Evolutionary conservation across 352 stramenopile species (phyloP), one percentile per base, ranked within the genome.

Genomic region (Phytophthora parvispora): DNA sequence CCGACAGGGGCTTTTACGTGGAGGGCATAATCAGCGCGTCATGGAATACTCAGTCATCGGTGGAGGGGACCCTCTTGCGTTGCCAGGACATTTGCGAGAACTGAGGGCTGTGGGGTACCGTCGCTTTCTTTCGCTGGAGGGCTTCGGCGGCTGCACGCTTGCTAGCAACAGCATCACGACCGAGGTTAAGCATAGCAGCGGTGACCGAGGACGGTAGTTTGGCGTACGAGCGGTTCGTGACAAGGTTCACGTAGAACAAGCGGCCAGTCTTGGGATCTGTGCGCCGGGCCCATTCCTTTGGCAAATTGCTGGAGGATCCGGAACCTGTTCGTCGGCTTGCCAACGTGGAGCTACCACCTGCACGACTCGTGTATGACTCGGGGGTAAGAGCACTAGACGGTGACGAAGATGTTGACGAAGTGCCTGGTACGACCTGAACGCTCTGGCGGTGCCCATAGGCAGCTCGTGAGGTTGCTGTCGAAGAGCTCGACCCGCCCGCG

Each of bases 51-150:
- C 64, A 84, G 28, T 86, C 75, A 36, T 78, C 68, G 47, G 75
- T 81, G 10, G 25, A 56, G 8, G 69, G 65, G 5, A 63, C 72
- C 25, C 72, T 76, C 62, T 93, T 95, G 48, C 82, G 82, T 52
- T 96, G 85, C 86, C 88, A 94, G 45, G 88, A 94, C 85, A 93
- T 94, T 51, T 92, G 82, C 20, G 88, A 92, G 58, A 94, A 93
- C 58, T 90, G 83, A 8, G 85, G 86, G 40, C 86, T 94, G 42
- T 93, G 82, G 2, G 84, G 75, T 49, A 94, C 74, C 13, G 81
- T 91, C 9, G 80, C 55, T 66, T 89, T 88, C 70, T 84, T 89
- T 31, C 69, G 61, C 16, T 51, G 34, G 12, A 78, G 51, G 20
- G 56, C 60, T 9, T 77, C 74, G 25, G 63, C 68, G 20, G 73